A percentile compares a stretch with the other conserved stretches of the same genome.
Conservation (phyloP, 352 stramenopile genomes). For the Phytophthora niederhauseri region DNA sequence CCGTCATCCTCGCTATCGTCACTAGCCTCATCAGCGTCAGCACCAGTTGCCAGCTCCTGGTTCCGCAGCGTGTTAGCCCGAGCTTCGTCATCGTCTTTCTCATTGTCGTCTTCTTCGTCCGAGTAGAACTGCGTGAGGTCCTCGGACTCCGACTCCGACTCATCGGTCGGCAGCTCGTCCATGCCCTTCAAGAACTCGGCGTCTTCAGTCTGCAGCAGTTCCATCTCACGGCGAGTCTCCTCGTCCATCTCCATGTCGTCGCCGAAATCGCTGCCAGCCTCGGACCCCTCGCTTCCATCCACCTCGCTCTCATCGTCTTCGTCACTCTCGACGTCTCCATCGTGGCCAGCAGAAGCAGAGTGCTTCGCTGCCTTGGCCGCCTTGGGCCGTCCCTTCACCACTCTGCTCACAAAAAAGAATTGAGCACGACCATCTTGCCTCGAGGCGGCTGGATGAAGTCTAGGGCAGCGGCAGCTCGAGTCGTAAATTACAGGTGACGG, state of each 20-base stretch:
- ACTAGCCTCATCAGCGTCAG: conserved; percentile 9
- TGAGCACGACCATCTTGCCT: too few relatives aligned
- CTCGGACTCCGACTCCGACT: conserved; percentile 77
- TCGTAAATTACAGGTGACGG: too few relatives aligned
- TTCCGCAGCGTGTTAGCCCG: conserved; percentile 62
- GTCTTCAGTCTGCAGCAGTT: conserved; percentile 78
- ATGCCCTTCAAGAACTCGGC: conserved; percentile 84
- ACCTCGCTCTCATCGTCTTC: conserved; percentile 33
- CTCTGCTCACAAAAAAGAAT: too few relatives aligned
- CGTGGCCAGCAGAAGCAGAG: conserved; percentile 2
- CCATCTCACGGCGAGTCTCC: conserved; percentile 77
- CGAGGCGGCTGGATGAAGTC: too few relatives aligned
- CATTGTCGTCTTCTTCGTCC: conserved; percentile 59
- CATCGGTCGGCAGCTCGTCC: conserved; percentile 85
- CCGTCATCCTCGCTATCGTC: conserved; percentile 28
- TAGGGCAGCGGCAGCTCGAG: too few relatives aligned
- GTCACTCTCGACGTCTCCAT: conserved; percentile 30
- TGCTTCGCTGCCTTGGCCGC: conserved; percentile 1
- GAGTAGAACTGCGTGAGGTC: conserved; percentile 74
- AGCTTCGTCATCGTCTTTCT: conserved; percentile 53
- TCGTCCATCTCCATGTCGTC: conserved; percentile 79
- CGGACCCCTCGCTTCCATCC: conserved; percentile 34
- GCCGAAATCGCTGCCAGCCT: conserved; percentile 31
- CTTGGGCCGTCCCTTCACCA: conserved; percentile 66
- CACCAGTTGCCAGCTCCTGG: conserved; percentile 31